A percentile compares a stretch with the other conserved stretches of the same genome.
phyloP scores from a whole-genome alignment of 169 alveolate genomes.

The Plasmodium adleri region DNA sequence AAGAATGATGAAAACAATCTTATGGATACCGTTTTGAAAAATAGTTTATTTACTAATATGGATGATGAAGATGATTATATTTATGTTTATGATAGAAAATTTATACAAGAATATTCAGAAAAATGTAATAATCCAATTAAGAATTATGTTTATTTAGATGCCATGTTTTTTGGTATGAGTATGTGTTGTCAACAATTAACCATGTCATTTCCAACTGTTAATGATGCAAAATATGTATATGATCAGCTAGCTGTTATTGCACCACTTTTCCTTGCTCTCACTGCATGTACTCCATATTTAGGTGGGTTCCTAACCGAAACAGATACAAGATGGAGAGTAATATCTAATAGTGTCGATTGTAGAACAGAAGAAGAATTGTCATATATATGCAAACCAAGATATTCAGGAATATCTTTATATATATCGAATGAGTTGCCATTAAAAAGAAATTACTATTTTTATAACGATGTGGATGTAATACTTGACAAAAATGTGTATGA shows the following conservation, averaged over 20 bases:
- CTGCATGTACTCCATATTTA: slow-evolving; percentile 94
- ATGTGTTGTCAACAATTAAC: slow-evolving; percentile 94
- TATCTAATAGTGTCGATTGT: slow-evolving; percentile 94
- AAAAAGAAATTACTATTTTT: slow-evolving; percentile 78
- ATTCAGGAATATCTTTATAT: slow-evolving; percentile 91
- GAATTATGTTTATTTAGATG: slow-evolving; percentile 94
- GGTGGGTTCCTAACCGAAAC: slow-evolving; percentile 93
- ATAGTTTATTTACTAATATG: slow-evolving; percentile 48
- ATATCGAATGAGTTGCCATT: slow-evolving; percentile 87
- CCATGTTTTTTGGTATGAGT: slow-evolving; percentile 98
- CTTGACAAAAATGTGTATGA: slow-evolving; percentile 86
- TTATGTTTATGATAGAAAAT: slow-evolving; percentile 50
- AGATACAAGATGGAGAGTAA: slow-evolving; percentile 95
- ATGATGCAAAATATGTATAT: slow-evolving; percentile 92
- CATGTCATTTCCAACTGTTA: slow-evolving; percentile 86
- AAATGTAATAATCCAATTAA: slow-evolving; percentile 86
- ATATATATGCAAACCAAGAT: slow-evolving; percentile 91
- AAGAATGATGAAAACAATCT: not conserved
- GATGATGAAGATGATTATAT: slow-evolving; percentile 65
- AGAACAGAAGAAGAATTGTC: slow-evolving; percentile 92
- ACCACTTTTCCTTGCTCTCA: slow-evolving; percentile 93
- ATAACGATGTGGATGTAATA: slow-evolving; percentile 91
- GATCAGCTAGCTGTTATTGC: slow-evolving; percentile 95
- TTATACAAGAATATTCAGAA: slow-evolving; percentile 51
- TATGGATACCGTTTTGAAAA: slow-evolving; percentile 34